A percentile compares a stretch with the other conserved stretches of the same genome.
Evolutionary conservation across 2,329 filamentous ascomycete genomes (phyloP).

Genomic region (Fusarium brachygibbosum): DNA sequence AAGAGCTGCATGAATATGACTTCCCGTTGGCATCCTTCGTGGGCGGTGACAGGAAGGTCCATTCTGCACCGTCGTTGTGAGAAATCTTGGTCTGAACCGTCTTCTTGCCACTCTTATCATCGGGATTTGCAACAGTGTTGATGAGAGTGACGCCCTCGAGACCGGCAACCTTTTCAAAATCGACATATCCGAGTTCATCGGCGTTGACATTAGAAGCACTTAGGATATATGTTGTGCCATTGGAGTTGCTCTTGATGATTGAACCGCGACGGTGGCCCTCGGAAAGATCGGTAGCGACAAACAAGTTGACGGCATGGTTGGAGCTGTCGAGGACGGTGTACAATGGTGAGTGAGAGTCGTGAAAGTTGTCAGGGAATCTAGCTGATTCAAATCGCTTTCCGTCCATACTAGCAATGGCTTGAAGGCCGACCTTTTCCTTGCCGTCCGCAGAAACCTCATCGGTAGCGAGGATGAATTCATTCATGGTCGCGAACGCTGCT

Average conservation of each 20-base stretch:
- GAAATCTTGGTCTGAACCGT: slow-evolving; percentile 91
- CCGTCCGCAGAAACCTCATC: slow-evolving; percentile 70
- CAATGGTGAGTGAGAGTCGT: slow-evolving; percentile 80
- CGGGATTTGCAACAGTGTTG: slow-evolving; percentile 84
- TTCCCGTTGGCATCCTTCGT: slow-evolving; percentile 78
- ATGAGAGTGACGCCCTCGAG: slow-evolving; percentile 91
- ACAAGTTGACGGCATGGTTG: slow-evolving; percentile 93
- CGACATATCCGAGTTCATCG: slow-evolving; percentile 81
- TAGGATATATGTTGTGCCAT: slow-evolving; percentile 93
- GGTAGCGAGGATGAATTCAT: slow-evolving; percentile 94
- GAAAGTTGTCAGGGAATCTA: slow-evolving; percentile 87
- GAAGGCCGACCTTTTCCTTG: slow-evolving; percentile 71
- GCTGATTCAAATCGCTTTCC: slow-evolving; percentile 85
- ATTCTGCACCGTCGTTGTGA: slow-evolving; percentile 94
- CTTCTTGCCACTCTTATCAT: slow-evolving; percentile 83
- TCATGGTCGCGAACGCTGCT: slow-evolving; percentile 91
- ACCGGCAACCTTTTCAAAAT: slow-evolving; percentile 95
- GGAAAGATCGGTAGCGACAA: slow-evolving; percentile 82
- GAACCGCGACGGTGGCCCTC: slow-evolving; percentile 80
- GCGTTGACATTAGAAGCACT: slow-evolving; percentile 87
- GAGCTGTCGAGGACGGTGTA: slow-evolving; percentile 97
- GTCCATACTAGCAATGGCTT: slow-evolving; percentile 86
- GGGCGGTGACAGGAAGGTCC: slow-evolving; percentile 83
- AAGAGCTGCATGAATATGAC: slow-evolving; percentile 74
- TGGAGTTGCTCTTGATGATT: slow-evolving; percentile 98